phyloP scores from a whole-genome alignment of 2,329 filamentous ascomycete genomes.

The Penicillium decumbens region DNA sequence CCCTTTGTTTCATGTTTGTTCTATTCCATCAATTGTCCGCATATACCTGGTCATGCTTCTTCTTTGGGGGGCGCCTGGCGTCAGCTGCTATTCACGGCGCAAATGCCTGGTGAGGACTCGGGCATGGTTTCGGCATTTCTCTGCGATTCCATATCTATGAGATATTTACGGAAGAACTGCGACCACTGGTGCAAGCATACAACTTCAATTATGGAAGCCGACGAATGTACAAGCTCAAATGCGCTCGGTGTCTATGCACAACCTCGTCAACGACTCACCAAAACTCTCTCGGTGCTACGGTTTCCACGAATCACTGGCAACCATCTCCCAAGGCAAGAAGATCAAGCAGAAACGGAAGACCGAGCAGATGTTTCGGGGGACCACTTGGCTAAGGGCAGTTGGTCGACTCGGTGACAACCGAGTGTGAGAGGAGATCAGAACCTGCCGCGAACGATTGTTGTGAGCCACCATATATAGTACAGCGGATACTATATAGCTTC shows the following conservation, averaged over 20 bases:
- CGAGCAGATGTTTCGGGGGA: not conserved
- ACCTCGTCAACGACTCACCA: not conserved
- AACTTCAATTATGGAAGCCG: not conserved
- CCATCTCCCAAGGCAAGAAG: not conserved
- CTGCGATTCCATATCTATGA: not conserved
- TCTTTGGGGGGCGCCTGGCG: conserved; percentile 10
- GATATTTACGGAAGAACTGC: not conserved
- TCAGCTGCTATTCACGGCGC: conserved; percentile 18
- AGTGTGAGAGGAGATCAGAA: conserved; percentile 25
- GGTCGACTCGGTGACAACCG: conserved; percentile 19
- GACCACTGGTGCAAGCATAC: not conserved
- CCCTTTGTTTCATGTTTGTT: conserved; percentile 17
- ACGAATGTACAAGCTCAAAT: not conserved
- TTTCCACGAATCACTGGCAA: not conserved
- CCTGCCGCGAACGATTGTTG: conserved; percentile 32
- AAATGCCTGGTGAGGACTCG: conserved; percentile 7
- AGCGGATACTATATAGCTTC: conserved; percentile 58
- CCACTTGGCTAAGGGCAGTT: conserved; percentile 3
- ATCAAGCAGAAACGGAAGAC: conserved; percentile 8
- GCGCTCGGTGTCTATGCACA: not conserved
- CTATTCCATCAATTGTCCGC: conserved; percentile 5
- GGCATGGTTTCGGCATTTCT: not conserved
- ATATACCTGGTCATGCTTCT: conserved; percentile 8
- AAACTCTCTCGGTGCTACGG: not conserved
- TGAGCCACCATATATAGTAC: conserved; percentile 44